These are phyloP conservation scores for Clonostachys rhizophaga DNA, from an alignment of 2,329 filamentous ascomycete genomes.

Conservation along the genomic window DNA sequence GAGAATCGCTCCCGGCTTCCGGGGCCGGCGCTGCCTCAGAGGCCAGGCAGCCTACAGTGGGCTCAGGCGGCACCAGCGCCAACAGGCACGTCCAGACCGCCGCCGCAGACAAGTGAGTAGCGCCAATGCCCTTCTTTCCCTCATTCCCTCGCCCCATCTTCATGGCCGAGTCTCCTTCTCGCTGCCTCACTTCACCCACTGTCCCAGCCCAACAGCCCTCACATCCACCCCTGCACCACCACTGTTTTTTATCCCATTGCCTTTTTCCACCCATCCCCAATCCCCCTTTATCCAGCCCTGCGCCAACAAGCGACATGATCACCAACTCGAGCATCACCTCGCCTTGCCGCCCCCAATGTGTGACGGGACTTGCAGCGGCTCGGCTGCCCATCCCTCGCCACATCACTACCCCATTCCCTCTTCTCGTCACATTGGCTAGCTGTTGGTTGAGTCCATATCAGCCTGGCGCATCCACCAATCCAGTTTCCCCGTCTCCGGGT, in stretches of 20 bases:
- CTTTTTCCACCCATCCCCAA: background rate
- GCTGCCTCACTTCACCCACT: background rate
- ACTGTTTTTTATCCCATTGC: background rate
- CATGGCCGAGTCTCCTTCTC: background rate
- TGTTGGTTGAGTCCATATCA: too few relatives aligned
- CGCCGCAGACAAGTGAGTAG: slow-evolving; percentile 49
- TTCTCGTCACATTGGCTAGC: too few relatives aligned
- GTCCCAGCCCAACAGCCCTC: background rate
- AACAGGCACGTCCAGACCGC: slow-evolving; percentile 38
- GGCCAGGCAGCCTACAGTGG: slow-evolving; percentile 33
- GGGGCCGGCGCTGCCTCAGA: slow-evolving; percentile 39
- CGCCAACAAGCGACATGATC: too few relatives aligned
- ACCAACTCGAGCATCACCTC: too few relatives aligned
- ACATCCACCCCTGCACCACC: background rate
- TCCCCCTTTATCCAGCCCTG: too few relatives aligned
- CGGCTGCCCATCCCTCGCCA: too few relatives aligned
- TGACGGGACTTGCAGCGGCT: too few relatives aligned
- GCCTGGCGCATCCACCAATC: too few relatives aligned
- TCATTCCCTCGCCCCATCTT: slow-evolving; percentile 1
- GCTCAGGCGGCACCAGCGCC: slow-evolving; percentile 35
- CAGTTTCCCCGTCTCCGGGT: too few relatives aligned
- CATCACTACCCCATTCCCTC: too few relatives aligned
- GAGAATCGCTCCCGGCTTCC: slow-evolving; percentile 50
- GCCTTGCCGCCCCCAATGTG: too few relatives aligned
- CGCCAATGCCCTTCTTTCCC: slow-evolving; percentile 3